phyloP scores from a whole-genome alignment of 2,329 filamentous ascomycete species.

The Arachnopeziza araneosa region DNA sequence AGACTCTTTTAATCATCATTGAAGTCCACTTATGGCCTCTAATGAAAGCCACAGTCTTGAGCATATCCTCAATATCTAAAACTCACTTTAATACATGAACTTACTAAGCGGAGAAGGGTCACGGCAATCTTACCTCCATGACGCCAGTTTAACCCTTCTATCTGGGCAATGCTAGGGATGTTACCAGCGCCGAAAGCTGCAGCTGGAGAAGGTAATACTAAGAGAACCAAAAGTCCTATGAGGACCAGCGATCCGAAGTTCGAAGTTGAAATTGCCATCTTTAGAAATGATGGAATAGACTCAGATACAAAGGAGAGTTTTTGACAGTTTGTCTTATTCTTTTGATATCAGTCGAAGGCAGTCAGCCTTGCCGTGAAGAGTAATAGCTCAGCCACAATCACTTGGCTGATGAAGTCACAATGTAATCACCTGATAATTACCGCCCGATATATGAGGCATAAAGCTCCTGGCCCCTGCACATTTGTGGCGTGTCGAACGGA shows the following conservation, averaged over 20 bases:
- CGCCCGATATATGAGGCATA: background rate
- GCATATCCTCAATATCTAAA: conserved; percentile 72
- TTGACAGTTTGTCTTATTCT: background rate
- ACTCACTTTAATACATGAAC: background rate
- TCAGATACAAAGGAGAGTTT: background rate
- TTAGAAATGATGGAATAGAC: background rate
- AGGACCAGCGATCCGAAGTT: conserved; percentile 35
- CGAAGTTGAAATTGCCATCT: conserved; percentile 14
- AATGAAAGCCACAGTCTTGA: conserved; percentile 71
- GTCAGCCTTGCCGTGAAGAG: background rate
- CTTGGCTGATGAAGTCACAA: conserved; percentile 5
- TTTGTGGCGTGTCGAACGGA: background rate
- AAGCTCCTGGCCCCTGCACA: background rate
- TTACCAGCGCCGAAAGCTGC: conserved; percentile 65
- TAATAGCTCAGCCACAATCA: conserved; percentile 8
- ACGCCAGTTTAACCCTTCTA: conserved; percentile 63
- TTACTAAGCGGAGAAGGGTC: conserved; percentile 5
- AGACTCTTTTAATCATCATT: conserved; percentile 70
- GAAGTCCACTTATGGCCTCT: conserved; percentile 81
- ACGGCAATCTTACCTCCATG: conserved; percentile 48
- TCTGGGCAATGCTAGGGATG: conserved; percentile 56
- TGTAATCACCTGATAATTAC: background rate
- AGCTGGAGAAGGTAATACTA: conserved; percentile 51
- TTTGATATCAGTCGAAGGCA: background rate
- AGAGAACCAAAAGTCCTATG: conserved; percentile 45